Evolutionary conservation across 257 asterid genomes (phyloP).

Genomic region (Solanum paucissectum): DNA sequence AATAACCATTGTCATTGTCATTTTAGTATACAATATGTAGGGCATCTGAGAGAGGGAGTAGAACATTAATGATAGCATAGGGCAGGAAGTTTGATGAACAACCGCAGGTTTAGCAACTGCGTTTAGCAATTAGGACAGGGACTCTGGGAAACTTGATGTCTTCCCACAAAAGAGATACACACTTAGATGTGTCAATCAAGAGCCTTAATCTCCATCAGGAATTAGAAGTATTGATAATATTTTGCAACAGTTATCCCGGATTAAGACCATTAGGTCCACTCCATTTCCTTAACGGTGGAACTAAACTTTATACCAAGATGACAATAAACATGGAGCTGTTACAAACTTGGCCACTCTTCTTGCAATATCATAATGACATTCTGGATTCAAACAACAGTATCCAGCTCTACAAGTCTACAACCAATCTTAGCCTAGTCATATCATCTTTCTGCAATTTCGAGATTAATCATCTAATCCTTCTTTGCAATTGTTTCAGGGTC

Average conservation of each 20-base stretch:
- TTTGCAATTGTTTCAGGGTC: conserved; percentile 9
- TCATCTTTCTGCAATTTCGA: background rate
- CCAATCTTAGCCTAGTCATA: background rate
- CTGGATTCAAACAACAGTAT: background rate
- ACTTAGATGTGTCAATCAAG: background rate
- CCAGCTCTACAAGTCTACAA: background rate
- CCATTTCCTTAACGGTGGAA: background rate
- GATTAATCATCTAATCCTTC: conserved; percentile 2
- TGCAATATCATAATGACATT: background rate
- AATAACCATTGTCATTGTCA: background rate
- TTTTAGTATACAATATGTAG: background rate
- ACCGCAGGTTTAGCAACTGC: background rate
- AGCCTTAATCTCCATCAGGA: background rate
- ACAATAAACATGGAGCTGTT: background rate
- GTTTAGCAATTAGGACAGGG: background rate
- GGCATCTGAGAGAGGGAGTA: background rate
- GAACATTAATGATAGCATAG: background rate
- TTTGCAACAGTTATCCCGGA: background rate
- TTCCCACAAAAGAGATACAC: background rate
- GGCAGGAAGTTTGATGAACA: background rate
- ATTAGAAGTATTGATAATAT: background rate
- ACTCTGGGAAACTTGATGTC: background rate
- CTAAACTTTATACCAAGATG: background rate
- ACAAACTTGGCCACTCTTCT: background rate
- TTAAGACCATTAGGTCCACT: background rate